Base-by-base conservation (phyloP, 106 monocot genomes). In the Platanthera zijinensis region DNA sequence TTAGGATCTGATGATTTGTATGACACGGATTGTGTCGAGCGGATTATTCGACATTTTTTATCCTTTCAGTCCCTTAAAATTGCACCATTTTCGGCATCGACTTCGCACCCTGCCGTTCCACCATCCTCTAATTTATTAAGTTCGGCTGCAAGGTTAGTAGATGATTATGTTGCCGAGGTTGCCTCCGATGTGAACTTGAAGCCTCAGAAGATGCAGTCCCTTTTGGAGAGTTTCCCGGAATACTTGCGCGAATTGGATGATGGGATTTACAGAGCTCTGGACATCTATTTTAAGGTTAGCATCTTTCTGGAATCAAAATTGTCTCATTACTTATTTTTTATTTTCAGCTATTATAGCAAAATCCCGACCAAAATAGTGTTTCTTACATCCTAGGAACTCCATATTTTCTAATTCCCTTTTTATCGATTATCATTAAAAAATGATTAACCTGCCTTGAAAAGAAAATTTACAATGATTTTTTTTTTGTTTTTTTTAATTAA, bases 231-330 rank as follows among this genome's bases (percentile, higher is more conserved):
- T n/a, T 77, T 94, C 50, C 94, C 94, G 50, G 94, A 94, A 19
- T 90, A 85, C 80, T 84, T 83, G 45, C 84, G 94, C 22, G 76
- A 82, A 9, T 72, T 90, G 49, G 88, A 89, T 71, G 94, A 94
- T 77, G 86, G 86, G 6, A 83, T 94, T 19, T 94, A 94, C 68
- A 83, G 90, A 75, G 94, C 94, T 8, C 87, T 94, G 53, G 94
- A 94, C 69, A 89, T 87, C 61, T 94, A 83, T 71, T 59, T 94
- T 49, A 90, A 94, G 93, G 93, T 94, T 66, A 30, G 66, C 12
- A 11, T 66, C 66, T 66, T 32, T 66, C 32, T 10, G 59, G 7
- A 59, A 32, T 66, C 66, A 66, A 1, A 10, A 10, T 66, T 66
- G 32, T 39, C 4, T 32, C 39, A 66, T 66, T 66, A 11, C 12